Base-by-base conservation (phyloP, 2,329 filamentous ascomycete species). In the Fusarium ambrosium region DNA sequence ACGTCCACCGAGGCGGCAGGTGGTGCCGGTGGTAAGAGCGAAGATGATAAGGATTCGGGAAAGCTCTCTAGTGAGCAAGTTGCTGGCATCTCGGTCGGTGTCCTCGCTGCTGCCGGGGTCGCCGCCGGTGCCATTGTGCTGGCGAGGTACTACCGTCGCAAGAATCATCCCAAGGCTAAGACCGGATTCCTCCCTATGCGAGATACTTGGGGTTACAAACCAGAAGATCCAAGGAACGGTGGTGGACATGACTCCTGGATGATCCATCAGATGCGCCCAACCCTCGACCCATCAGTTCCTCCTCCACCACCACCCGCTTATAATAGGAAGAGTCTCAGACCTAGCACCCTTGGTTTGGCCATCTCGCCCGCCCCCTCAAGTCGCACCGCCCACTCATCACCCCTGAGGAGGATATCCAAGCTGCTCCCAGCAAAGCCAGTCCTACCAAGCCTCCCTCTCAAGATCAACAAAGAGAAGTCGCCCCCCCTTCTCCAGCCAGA, bases 1-100 rank as follows among this genome's bases (percentile, higher is more conserved):
- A 73, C 79, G 6, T 63, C 68, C 8, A 68, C 71, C 9, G 76
- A 63, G 11, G 63, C 45, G 24, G 76, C 58, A 18, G 72, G 68
- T 13, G 74, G 68, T 9, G 69, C 64, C 6, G 70, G 61, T 3
- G 73, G 64, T 7, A 72, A 74, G 14, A 73, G 70, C n/a, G 63
- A 65, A 16, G 63, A 64, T 18, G 58, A 68, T 10, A 68, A 70
- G 2, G 74, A 69, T 22, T 68, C 69, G 7, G 55, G 63, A 14
- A 66, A 64, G 34, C 79, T 85, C 16, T 82, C 72, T 34, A 83
- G 82, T 8, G 82, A 81, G 5, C 88, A 91, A 71, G 86, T 92
- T 56, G 87, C 86, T 20, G 91, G 91, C 8, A 90, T 93, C 68
- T 84, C 87, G 1, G 83, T 91, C 5, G 91, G 89, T 7, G 84